phyloP scores from a whole-genome alignment of 2,329 filamentous ascomycete species.

The Phyllosticta ampelicida region DNA sequence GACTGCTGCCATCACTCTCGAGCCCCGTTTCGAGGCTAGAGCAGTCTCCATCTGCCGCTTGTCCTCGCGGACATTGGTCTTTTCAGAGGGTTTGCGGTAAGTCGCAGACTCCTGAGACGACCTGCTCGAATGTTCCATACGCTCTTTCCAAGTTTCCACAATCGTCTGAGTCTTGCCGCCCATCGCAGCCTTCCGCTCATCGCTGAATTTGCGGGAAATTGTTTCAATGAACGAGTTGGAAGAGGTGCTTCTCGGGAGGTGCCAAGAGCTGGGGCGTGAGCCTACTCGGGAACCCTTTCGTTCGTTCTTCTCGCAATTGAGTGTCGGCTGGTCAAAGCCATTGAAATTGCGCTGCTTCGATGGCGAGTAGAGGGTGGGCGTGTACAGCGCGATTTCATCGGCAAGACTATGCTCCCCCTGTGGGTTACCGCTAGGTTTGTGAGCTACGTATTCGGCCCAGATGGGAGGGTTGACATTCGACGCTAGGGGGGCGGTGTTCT shows the following conservation, averaged over 20 bases:
- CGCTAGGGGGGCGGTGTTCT: conserved; percentile 58
- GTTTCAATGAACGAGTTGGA: conserved; percentile 31
- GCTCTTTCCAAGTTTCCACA: conserved; percentile 8
- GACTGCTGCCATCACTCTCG: conserved; percentile 53
- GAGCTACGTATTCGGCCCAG: conserved; percentile 61
- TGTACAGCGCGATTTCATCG: conserved; percentile 49
- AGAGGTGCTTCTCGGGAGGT: conserved; percentile 31
- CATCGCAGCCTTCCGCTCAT: conserved; percentile 19
- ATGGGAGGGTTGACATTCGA: conserved; percentile 53
- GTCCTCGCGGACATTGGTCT: conserved; percentile 1
- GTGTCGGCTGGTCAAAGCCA: conserved; percentile 38
- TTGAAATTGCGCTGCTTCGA: conserved; percentile 53
- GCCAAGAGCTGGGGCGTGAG: conserved; percentile 43
- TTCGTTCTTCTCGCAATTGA: conserved; percentile 20
- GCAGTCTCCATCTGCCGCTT: conserved; percentile 17
- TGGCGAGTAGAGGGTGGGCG: conserved; percentile 48
- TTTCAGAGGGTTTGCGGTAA: conserved; percentile 2
- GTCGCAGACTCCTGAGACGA: conserved; percentile 6
- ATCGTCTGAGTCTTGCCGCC: conserved; percentile 8
- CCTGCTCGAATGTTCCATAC: conserved; percentile 3
- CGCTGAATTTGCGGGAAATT: conserved; percentile 26
- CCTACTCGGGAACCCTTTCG: conserved; percentile 16
- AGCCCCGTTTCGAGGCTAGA: conserved; percentile 33
- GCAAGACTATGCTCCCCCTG: conserved; percentile 29
- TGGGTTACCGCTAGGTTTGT: conserved; percentile 8